Evolutionary conservation across 495 filamentous ascomycete species (phyloP).

Genomic region (Sabuloglossum arenarium): DNA sequence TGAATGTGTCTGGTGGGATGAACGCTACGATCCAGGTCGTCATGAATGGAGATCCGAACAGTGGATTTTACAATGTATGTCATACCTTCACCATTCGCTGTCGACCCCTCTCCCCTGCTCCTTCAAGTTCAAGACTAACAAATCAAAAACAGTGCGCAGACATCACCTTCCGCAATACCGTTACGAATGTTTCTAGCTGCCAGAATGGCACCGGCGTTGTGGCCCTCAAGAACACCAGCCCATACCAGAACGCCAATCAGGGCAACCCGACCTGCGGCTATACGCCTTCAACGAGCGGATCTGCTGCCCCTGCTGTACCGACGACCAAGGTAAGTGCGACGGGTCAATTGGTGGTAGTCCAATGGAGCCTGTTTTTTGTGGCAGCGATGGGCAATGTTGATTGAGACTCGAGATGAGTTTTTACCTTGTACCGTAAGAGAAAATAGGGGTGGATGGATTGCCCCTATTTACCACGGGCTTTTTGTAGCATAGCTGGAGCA

Average conservation of each 20-base stretch:
- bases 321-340: background rate
- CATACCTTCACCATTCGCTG: background rate
- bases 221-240: slow-evolving; percentile 15
- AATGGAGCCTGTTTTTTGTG: background rate
- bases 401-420: background rate
- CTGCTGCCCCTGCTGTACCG: background rate
- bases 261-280: background rate
- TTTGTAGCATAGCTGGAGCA: no score
- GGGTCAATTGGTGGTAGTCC: background rate
- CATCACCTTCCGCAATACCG: slow-evolving; percentile 29
- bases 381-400: background rate
- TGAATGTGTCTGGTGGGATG: slow-evolving; percentile 26
- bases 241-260: slow-evolving; percentile 6
- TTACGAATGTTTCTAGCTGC: slow-evolving; percentile 21
- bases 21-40: slow-evolving; percentile 46
- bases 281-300: background rate
- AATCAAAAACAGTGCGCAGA: slow-evolving; percentile 31
- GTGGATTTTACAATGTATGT: slow-evolving; percentile 32
- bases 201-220: slow-evolving; percentile 29
- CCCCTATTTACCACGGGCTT: no score
- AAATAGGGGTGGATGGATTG: no score
- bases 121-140: background rate
- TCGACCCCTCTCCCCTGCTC: background rate
- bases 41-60: slow-evolving; percentile 27
- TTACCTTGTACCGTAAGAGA: no score